These are phyloP conservation scores for Aegilops bicornis DNA, from an alignment of 176 grass and related monocot genomes.

Conservation along the genomic window DNA sequence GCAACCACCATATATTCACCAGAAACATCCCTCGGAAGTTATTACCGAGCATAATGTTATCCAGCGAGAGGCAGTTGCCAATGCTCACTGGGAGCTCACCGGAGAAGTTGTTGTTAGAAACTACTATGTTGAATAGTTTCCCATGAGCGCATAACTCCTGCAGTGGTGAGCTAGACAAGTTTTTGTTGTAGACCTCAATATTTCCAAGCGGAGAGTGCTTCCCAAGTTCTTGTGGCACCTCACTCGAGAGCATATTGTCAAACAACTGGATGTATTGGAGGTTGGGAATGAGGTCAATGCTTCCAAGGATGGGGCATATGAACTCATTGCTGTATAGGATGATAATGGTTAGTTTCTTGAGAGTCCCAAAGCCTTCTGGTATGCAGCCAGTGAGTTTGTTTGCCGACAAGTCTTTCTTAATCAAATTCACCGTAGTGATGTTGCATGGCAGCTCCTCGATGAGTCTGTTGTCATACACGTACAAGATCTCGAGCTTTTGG, in stretches of 20 bases:
- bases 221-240: slow-evolving; percentile 52
- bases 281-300: slow-evolving; percentile 33
- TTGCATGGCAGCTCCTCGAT: slow-evolving; percentile 21
- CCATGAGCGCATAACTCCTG: slow-evolving; percentile 38
- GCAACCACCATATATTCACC: too few relatives aligned
- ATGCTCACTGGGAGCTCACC: slow-evolving; percentile 35
- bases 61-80: slow-evolving; percentile 7
- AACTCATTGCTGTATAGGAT: slow-evolving; percentile 43
- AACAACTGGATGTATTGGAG: slow-evolving; percentile 39
- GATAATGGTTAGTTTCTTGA: slow-evolving; percentile 27
- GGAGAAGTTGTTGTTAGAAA: slow-evolving; percentile 59
- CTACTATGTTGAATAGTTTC: slow-evolving; percentile 33
- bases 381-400: slow-evolving; percentile 54
- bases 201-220: slow-evolving; percentile 47
- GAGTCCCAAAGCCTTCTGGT: slow-evolving; percentile 29
- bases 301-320: slow-evolving; percentile 41
- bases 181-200: slow-evolving; percentile 40
- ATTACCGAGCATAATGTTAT: slow-evolving; percentile 30
- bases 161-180: slow-evolving; percentile 40
- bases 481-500: slow-evolving; percentile 23
- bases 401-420: slow-evolving; percentile 37
- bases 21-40: too few relatives aligned
- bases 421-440: neutral
- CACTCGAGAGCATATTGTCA: slow-evolving; percentile 37
- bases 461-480: slow-evolving; percentile 31